Base-by-base conservation (phyloP, 306 rosid genomes). In the Begonia peltatifolia region DNA sequence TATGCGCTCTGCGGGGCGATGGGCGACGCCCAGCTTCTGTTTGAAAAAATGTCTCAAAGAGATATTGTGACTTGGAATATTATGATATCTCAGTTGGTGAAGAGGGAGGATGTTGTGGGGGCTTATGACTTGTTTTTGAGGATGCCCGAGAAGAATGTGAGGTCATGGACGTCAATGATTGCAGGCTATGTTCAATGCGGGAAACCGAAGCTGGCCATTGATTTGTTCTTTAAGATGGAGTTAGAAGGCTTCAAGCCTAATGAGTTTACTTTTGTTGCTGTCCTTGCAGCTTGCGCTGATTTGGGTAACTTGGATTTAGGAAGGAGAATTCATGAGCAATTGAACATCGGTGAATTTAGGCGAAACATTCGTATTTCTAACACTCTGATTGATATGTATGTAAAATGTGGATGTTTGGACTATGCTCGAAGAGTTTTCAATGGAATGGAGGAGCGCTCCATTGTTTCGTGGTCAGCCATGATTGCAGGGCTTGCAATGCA, bases 101-200 rank as follows among this genome's bases (percentile, higher is more conserved):
- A 70, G 54, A 60, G 9, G 22, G 64, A 46, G 12, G 64, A 65
- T 41, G 10, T 60, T n/a, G 49, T 62, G 46, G 70, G 54, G 18
- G 83, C 87, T 3, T 73, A 59, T 68, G 77, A 48, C 5, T 17
- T 76, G 20, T 80, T 80, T 67, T 69, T 30, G 11, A 22, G 42
- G 64, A 76, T 72, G 69, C 71, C 73, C 0, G 42, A 53, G 35
- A 76, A 65, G 53, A 80, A 54, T 60, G 66, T 76, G 56, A 76
- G 87, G 74, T 80, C 80, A 12, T 80, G 87, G 87, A 80, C 83
- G 12, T 64, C 75, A n/a, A 73, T 70, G 74, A 72, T 72, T 62
- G 54, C 66, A 9, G 87, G 87, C 14, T 71, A 52, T 47, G 81
- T 66, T 16, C 81, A 69, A 38, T 68, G 71, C 42, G 81, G 83